Percentiles rank a stretch among this genome's conserved stretches.
These are phyloP conservation scores for Phytophthora pseudosyringae DNA, from an alignment of 352 stramenopile species.

Conservation along the genomic window DNA sequence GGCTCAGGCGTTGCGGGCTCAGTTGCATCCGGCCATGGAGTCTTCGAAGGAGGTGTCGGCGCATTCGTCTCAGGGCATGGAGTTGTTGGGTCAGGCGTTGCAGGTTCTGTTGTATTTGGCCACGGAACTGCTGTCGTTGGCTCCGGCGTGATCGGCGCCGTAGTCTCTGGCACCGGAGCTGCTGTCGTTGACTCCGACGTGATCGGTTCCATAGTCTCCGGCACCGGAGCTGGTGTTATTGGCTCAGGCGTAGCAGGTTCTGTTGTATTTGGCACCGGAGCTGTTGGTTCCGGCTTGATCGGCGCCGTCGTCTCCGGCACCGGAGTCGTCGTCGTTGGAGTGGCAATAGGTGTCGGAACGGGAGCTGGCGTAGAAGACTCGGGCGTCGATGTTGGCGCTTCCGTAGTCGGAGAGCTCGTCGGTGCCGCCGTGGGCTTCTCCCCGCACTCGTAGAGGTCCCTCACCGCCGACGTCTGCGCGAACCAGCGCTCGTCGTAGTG, in stretches of 20 bases:
- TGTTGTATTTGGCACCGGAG: constrained; percentile 1
- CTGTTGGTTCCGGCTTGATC: constrained; percentile 3
- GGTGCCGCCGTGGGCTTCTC: constrained; percentile 19
- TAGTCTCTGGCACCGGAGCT: not conserved
- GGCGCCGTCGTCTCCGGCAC: not conserved
- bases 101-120: not conserved
- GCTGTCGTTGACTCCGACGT: not conserved
- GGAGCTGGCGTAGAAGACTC: constrained; percentile 5
- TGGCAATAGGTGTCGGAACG: not conserved
- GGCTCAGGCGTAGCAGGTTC: not conserved
- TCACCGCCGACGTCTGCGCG: constrained; percentile 26
- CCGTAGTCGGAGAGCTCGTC: not conserved
- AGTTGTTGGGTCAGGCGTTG: not conserved
- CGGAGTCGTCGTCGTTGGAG: constrained; percentile 4
- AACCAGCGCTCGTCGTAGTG: constrained; percentile 37
- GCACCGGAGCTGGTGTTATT: not conserved
- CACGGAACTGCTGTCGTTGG: constrained; percentile 4
- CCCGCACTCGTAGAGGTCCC: constrained; percentile 30
- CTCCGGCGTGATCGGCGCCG: not conserved
- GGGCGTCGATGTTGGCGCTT: not conserved
- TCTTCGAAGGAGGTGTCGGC: not conserved
- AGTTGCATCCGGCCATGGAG: constrained; percentile 5
- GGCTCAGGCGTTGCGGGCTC: constrained; percentile 1
- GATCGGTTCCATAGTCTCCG: not conserved
- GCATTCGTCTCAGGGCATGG: constrained; percentile 3